A percentile compares a stretch with the other conserved stretches of the same genome.
Evolutionary conservation across 352 stramenopile species (phyloP).

Genomic region (Globisporangium emineosum): DNA sequence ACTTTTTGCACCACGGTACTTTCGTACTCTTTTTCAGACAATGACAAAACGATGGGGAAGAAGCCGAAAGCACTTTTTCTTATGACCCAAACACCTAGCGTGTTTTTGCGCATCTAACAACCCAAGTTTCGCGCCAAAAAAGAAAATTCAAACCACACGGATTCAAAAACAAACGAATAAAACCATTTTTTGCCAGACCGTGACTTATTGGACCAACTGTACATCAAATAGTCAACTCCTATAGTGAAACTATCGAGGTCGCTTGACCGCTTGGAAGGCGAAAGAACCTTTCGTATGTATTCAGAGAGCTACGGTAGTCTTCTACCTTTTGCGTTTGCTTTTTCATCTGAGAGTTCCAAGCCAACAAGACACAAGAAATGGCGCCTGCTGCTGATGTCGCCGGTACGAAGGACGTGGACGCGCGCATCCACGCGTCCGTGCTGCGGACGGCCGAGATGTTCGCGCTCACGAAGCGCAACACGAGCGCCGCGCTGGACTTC

Average conservation of each 20-base stretch:
- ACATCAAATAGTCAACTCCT: too few relatives aligned
- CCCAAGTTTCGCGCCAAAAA: neutral
- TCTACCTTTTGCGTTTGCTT: too few relatives aligned
- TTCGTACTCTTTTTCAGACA: slow-evolving; percentile 2
- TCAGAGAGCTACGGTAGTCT: too few relatives aligned
- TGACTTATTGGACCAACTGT: slow-evolving; percentile 2
- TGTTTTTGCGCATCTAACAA: slow-evolving; percentile 1
- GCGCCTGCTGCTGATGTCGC: neutral
- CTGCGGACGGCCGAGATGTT: slow-evolving; percentile 70
- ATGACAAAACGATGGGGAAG: slow-evolving; percentile 2
- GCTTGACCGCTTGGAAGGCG: too few relatives aligned
- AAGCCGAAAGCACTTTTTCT: neutral
- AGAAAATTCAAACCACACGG: neutral
- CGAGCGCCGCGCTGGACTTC: slow-evolving; percentile 42
- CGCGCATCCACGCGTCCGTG: slow-evolving; percentile 61
- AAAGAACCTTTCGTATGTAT: too few relatives aligned
- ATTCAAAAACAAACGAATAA: slow-evolving; percentile 9
- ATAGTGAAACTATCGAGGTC: too few relatives aligned
- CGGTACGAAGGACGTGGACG: slow-evolving; percentile 20
- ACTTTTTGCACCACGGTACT: slow-evolving; percentile 1
- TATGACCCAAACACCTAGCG: neutral
- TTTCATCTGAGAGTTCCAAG: too few relatives aligned
- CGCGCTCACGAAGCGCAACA: slow-evolving; percentile 58
- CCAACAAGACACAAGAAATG: neutral
- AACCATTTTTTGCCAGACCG: slow-evolving; percentile 1